These are phyloP conservation scores for Starmerella roubikii DNA, from an alignment of 805 yeast species.

Conservation along the genomic window DNA sequence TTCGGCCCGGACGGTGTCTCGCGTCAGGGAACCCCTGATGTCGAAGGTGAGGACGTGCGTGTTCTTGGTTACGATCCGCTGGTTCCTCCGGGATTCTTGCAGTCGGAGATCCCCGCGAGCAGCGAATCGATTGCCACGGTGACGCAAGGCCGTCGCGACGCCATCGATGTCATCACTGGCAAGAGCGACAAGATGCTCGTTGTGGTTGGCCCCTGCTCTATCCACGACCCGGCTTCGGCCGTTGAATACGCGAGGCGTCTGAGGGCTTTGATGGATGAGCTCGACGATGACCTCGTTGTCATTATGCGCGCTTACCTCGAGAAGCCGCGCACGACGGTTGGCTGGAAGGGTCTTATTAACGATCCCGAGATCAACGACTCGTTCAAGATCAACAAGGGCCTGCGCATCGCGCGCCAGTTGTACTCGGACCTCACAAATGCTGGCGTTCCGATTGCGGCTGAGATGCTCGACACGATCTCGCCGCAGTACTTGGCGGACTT, in stretches of 20 bases:
- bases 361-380: slow-evolving; percentile 91
- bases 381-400: slow-evolving; percentile 89
- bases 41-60: slow-evolving; percentile 46
- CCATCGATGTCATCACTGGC: slow-evolving; percentile 58
- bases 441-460: slow-evolving; percentile 88
- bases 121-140: slow-evolving; percentile 48
- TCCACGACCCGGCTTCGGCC: slow-evolving; percentile 84
- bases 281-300: slow-evolving; percentile 61
- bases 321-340: slow-evolving; percentile 97
- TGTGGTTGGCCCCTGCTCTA: slow-evolving; percentile 93
- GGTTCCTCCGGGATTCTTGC: slow-evolving; percentile 81
- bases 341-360: slow-evolving; percentile 96
- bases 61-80: slow-evolving; percentile 86
- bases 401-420: slow-evolving; percentile 72
- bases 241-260: slow-evolving; percentile 70
- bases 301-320: slow-evolving; percentile 97
- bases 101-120: slow-evolving; percentile 63
- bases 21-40: slow-evolving; percentile 22
- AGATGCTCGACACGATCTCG: slow-evolving; percentile 95
- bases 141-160: slow-evolving; percentile 61
- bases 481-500: slow-evolving; percentile 91
- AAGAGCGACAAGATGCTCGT: slow-evolving; percentile 74
- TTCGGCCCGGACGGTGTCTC: slow-evolving; percentile 23
- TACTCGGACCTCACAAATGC: slow-evolving; percentile 64
- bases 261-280: slow-evolving; percentile 52